These are phyloP conservation scores for Trichoderma reesei DNA, from an alignment of 495 filamentous ascomycete species.

Conservation along the genomic window DNA sequence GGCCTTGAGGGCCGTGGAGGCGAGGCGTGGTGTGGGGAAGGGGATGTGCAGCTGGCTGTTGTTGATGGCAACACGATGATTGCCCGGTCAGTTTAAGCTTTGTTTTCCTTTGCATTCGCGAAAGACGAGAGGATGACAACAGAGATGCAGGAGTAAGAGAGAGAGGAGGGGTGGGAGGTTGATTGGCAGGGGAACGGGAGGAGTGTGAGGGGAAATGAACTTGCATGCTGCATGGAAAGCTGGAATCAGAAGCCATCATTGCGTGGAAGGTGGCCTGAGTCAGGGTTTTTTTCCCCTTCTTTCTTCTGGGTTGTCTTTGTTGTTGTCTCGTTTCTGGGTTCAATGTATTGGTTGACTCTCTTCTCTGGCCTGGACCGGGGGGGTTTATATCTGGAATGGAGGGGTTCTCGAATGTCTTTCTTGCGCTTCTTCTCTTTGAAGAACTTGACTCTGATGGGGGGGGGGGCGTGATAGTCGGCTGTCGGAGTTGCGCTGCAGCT, in stretches of 20 bases:
- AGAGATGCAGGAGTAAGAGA: neutral
- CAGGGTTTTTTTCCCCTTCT: neutral
- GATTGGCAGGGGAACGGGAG: neutral
- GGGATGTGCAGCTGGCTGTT: slow-evolving; percentile 69
- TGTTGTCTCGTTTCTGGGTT: too few species aligned
- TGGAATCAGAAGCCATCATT: slow-evolving; percentile 29
- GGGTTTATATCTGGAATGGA: too few species aligned
- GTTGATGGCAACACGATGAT: too few species aligned
- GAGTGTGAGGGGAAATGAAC: slow-evolving; percentile 2
- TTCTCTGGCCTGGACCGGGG: too few species aligned
- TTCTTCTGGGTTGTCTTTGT: neutral
- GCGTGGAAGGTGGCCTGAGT: slow-evolving; percentile 7
- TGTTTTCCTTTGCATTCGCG: too few species aligned
- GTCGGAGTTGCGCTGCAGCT: too few species aligned
- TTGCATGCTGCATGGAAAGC: slow-evolving; percentile 58
- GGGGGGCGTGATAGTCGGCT: too few species aligned
- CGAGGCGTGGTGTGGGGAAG: slow-evolving; percentile 72
- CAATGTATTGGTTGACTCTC: too few species aligned
- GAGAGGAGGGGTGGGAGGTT: neutral
- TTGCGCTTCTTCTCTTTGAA: neutral
- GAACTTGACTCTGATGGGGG: neutral
- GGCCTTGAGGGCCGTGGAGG: slow-evolving; percentile 62
- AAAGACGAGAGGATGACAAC: slow-evolving; percentile 7
- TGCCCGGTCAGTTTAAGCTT: slow-evolving; percentile 9
- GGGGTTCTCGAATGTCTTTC: neutral